phyloP scores from a whole-genome alignment of 1,139 yeast genomes.

The Scheffersomyces lignicola region DNA sequence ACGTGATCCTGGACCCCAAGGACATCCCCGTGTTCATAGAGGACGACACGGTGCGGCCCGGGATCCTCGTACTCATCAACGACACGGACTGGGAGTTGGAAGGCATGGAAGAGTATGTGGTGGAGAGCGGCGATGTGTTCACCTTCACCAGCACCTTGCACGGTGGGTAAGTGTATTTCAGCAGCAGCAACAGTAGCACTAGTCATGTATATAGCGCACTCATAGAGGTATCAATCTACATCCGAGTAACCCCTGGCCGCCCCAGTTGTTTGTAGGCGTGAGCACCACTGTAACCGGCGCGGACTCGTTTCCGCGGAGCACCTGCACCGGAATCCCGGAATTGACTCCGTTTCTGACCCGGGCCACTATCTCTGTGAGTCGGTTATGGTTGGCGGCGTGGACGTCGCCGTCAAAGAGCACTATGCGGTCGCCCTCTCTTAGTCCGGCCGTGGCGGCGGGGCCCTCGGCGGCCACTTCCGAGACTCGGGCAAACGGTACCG shows the following conservation, averaged over 20 bases:
- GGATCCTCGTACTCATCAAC: constrained; percentile 85
- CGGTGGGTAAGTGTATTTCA: constrained; percentile 65
- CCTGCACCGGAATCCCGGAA: constrained; percentile 30
- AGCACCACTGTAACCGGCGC: constrained; percentile 27
- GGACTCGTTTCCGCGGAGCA: constrained; percentile 30
- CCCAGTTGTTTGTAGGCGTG: constrained; percentile 61
- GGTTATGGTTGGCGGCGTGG: constrained; percentile 53
- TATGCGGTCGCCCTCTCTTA: constrained; percentile 48
- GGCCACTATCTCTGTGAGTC: constrained; percentile 38
- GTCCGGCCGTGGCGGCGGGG: constrained; percentile 49
- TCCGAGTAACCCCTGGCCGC: constrained; percentile 72
- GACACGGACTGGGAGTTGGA: constrained; percentile 98
- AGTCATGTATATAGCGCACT: constrained; percentile 5
- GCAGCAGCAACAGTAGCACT: not conserved
- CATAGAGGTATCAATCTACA: constrained; percentile 59
- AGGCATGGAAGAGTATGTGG: constrained; percentile 77
- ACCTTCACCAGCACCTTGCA: constrained; percentile 92
- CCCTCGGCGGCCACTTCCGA: constrained; percentile 46
- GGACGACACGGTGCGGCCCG: constrained; percentile 82
- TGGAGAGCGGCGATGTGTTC: constrained; percentile 75
- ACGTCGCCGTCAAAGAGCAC: constrained; percentile 50
- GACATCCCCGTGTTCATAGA: constrained; percentile 78
- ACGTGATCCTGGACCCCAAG: constrained; percentile 59
- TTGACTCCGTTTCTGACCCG: constrained; percentile 27
- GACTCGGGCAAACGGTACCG: constrained; percentile 60